Base-by-base conservation (phyloP, 768 basidiomycete genomes). In the Calocybe indica region DNA sequence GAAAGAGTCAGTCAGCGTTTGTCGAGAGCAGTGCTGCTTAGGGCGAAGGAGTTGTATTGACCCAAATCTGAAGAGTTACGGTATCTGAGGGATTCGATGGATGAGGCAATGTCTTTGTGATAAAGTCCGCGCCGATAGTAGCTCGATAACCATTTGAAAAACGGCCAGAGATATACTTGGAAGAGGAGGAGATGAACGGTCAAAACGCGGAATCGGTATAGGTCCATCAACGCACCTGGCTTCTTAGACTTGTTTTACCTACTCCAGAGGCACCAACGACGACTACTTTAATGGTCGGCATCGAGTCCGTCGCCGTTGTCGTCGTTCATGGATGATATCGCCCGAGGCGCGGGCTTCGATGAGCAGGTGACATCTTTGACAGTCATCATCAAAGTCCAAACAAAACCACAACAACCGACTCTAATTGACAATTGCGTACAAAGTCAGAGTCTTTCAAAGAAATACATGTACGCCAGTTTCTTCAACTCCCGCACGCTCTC, bases 61-160 rank as follows among this genome's bases (percentile, higher is more conserved):
- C 74, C 75, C 73, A 75, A 37, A 75, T 87, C 62, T 88, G 85
- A 49, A 92, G 67, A 7, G 78, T 78, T 7, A 92, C 74, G 1
- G 69, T 63, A 54, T 87, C 76, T 5, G 70, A 76, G 37, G 74
- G 69, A 11, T 71, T 67, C 4, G 57, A 72, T 37, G 82, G 78
- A 57, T 88, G 79, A 0, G 81, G 78, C 8, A 92, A 57, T 0
- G 78, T 79, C 62, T 90, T 91, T 0, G 82, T 76, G 43, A 91
- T 87, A 49, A 92, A 93, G 65, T 93, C 90, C n/a, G 85, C 82
- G 13, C 90, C 91, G 37, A 94, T 92, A 2, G 91, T 93, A 1
- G 90, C 85, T 41, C 87, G 73, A 62, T 92, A 92, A 7, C 81
- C 80, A 2, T 76, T 78, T 4, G 85, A 81, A 63, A 92, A 92